Conservation (phyloP, 2,329 filamentous ascomycete species). For the Hypomyces perniciosus region DNA sequence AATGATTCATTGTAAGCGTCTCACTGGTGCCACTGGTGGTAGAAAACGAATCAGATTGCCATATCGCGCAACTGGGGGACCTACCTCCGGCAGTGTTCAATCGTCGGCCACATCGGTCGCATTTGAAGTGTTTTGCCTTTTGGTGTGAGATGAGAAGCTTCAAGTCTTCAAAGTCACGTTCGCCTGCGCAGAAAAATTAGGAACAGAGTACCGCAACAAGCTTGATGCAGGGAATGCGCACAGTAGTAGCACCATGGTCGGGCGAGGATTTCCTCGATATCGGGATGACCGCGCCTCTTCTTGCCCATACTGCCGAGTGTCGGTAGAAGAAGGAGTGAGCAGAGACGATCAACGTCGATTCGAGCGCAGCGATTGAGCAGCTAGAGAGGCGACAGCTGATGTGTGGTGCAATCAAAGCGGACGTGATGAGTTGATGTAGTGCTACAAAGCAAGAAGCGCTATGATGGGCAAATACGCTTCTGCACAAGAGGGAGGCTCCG, state of each 20-base stretch:
- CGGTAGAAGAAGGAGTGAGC: background rate
- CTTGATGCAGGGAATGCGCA: conserved; percentile 24
- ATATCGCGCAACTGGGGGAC: conserved; percentile 18
- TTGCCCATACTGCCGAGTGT: conserved; percentile 61
- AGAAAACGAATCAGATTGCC: background rate
- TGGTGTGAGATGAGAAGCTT: conserved; percentile 97
- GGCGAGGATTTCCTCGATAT: conserved; percentile 79
- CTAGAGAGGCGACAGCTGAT: background rate
- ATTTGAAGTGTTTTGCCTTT: conserved; percentile 99
- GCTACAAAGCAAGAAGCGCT: no score
- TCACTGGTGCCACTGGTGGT: background rate
- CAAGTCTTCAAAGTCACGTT: conserved; percentile 94
- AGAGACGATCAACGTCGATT: background rate
- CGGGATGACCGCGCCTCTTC: conserved; percentile 81
- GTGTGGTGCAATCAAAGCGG: no score
- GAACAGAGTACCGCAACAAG: background rate
- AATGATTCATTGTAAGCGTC: conserved; percentile 2
- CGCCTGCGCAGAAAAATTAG: conserved; percentile 41
- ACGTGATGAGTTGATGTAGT: no score
- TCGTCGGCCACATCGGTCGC: conserved; percentile 79
- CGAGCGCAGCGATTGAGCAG: background rate
- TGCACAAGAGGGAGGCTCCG: no score
- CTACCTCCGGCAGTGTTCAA: conserved; percentile 91
- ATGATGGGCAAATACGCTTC: no score
- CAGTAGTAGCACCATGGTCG: conserved; percentile 99